A percentile compares a stretch with the other conserved stretches of the same genome.
These are phyloP conservation scores for Rhodomyrtus psidioides DNA, from an alignment of 441 rosid species.

Conservation along the genomic window DNA sequence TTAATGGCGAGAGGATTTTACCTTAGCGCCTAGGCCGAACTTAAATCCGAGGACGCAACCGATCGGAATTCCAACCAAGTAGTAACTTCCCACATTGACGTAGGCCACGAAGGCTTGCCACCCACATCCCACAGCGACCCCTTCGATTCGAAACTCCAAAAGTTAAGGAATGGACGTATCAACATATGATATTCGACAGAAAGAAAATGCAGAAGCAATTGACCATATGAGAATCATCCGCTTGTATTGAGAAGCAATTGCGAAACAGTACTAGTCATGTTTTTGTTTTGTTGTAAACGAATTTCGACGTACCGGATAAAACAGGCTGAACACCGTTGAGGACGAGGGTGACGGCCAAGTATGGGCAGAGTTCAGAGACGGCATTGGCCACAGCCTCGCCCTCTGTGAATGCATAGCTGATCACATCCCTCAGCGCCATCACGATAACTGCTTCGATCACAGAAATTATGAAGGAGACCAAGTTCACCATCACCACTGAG, in stretches of 20 bases:
- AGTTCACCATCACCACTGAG: slow-evolving; percentile 12
- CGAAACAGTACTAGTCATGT: neutral
- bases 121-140: slow-evolving; percentile 45
- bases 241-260: neutral
- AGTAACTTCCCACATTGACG: slow-evolving; percentile 19
- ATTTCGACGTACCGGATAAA: slow-evolving; percentile 30
- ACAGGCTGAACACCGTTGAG: slow-evolving; percentile 60
- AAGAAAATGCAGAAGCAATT: neutral
- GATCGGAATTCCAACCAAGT: slow-evolving; percentile 14
- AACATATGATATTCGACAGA: neutral
- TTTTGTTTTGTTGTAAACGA: neutral
- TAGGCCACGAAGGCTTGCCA: slow-evolving; percentile 26
- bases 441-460: slow-evolving; percentile 24
- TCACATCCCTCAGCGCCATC: slow-evolving; percentile 30
- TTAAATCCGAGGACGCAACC: slow-evolving; percentile 19
- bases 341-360: slow-evolving; percentile 32
- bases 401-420: slow-evolving; percentile 42
- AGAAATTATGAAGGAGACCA: slow-evolving; percentile 23
- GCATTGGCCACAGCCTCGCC: slow-evolving; percentile 41
- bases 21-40: slow-evolving; percentile 15
- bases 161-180: neutral
- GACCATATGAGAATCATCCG: neutral
- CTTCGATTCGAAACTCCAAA: slow-evolving; percentile 1
- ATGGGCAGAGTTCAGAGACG: slow-evolving; percentile 41
- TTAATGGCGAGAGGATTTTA: neutral